These are phyloP conservation scores for Crithidia fasciculata DNA, from an alignment of 208 protist genomes.

Conservation along the genomic window DNA sequence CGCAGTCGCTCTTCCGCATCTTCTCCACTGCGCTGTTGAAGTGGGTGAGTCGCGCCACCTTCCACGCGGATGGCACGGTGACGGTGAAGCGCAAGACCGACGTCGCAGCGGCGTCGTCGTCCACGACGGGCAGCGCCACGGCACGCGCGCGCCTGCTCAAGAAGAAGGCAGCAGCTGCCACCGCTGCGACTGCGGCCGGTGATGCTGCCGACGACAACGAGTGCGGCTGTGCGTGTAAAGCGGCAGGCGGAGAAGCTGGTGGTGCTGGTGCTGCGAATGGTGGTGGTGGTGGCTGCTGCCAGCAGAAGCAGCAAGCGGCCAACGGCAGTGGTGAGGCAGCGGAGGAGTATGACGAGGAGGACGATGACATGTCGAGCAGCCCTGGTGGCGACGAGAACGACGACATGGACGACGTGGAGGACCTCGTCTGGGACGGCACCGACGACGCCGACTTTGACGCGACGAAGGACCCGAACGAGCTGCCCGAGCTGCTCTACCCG, in stretches of 20 bases:
- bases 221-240: conserved; percentile 1
- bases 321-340: conserved; percentile 13
- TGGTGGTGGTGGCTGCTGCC: neutral
- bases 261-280: neutral
- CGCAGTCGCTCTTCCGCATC: conserved; percentile 54
- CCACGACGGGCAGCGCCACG: neutral
- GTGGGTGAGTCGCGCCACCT: conserved; percentile 64
- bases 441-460: conserved; percentile 37
- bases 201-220: too few relatives aligned
- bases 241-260: neutral
- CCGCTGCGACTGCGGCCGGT: neutral
- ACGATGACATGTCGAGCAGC: conserved; percentile 12
- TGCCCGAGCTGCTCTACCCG: conserved; percentile 89
- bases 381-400: conserved; percentile 34
- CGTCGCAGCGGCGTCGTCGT: neutral
- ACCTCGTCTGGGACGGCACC: conserved; percentile 60
- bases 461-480: conserved; percentile 34
- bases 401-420: conserved; percentile 73
- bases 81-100: conserved; percentile 30
- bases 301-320: neutral
- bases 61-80: conserved; percentile 49
- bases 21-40: conserved; percentile 66
- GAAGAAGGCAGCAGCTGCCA: neutral
- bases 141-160: neutral
- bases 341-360: conserved; percentile 33